Conservation (phyloP, 305 asterid genomes). For the Petunia hybrid region DNA sequence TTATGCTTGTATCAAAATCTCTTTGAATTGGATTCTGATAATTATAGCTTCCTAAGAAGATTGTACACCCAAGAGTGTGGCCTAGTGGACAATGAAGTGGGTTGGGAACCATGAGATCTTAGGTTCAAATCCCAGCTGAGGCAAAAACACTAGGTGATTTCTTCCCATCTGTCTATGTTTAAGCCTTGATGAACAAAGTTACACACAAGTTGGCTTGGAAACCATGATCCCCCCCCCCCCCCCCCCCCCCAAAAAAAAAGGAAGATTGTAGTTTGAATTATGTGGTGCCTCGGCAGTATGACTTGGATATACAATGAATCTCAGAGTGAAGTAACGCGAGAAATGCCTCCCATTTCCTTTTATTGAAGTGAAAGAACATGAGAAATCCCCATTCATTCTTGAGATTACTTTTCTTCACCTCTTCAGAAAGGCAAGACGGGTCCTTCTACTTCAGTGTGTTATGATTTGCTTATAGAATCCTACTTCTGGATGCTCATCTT, state of each 20-base stretch:
- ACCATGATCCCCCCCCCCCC: too few relatives aligned
- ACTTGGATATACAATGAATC: background rate
- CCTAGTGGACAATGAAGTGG: too few relatives aligned
- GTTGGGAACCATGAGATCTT: too few relatives aligned
- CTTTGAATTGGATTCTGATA: background rate
- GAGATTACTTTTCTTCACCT: background rate
- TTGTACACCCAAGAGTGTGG: too few relatives aligned
- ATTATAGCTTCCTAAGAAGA: background rate
- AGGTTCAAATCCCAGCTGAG: too few relatives aligned
- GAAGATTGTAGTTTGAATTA: background rate
- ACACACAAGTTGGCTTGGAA: too few relatives aligned
- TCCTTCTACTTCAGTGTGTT: background rate
- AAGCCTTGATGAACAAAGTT: too few relatives aligned
- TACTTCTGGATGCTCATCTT: background rate
- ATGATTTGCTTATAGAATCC: background rate
- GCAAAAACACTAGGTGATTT: too few relatives aligned
- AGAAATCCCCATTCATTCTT: background rate
- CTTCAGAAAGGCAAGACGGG: background rate
- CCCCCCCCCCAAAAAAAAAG: too few relatives aligned
- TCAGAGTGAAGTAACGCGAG: background rate
- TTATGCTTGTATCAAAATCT: background rate
- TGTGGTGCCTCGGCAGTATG: background rate
- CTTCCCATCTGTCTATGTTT: too few relatives aligned
- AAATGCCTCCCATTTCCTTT: background rate
- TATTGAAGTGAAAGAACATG: background rate